These are phyloP conservation scores for Rauvolfia tetraphylla DNA, from an alignment of 257 asterid species.

Conservation along the genomic window DNA sequence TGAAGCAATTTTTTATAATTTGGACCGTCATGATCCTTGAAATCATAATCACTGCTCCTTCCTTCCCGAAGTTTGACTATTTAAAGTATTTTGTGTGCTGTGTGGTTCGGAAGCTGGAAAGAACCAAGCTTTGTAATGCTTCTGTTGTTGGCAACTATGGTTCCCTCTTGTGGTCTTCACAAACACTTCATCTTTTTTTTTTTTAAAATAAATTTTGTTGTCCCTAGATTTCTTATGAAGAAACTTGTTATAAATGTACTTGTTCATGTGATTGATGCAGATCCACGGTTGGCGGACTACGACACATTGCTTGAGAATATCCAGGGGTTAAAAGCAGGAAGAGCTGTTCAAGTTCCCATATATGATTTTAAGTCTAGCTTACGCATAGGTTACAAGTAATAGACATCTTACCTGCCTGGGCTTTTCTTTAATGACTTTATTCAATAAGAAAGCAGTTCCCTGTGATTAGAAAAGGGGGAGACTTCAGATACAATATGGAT, in stretches of 20 bases:
- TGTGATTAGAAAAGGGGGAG: background rate
- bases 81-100: background rate
- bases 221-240: background rate
- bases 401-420: slow-evolving; percentile 15
- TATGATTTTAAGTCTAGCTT: slow-evolving; percentile 90
- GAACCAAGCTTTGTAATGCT: background rate
- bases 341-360: slow-evolving; percentile 81
- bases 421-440: background rate
- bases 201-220: background rate
- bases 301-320: slow-evolving; percentile 90
- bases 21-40: background rate
- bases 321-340: slow-evolving; percentile 69
- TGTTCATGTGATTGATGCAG: slow-evolving; percentile 45
- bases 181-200: background rate
- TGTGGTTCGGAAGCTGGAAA: background rate
- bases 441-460: background rate
- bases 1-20: background rate
- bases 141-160: background rate
- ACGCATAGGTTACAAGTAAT: slow-evolving; percentile 87
- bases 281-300: slow-evolving; percentile 97
- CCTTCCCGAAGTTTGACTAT: background rate
- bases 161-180: background rate
- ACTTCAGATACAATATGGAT: background rate
- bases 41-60: background rate
- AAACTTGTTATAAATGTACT: slow-evolving; percentile 15